Evolutionary conservation across 805 yeast genomes (phyloP).

Genomic region (Hanseniaspora thailandica): DNA sequence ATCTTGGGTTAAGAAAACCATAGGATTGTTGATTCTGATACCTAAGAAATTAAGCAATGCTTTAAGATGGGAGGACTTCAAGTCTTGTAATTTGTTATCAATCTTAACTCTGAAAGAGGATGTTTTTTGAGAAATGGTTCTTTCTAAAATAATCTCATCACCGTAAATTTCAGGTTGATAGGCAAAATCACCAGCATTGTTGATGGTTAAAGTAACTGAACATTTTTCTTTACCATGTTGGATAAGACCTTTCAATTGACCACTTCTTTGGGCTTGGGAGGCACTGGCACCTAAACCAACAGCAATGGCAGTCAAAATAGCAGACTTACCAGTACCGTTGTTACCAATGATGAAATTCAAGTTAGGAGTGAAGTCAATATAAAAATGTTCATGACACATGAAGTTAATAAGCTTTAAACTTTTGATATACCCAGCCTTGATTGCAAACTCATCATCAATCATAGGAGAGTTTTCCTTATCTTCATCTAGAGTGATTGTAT

Average conservation of each 20-base stretch:
- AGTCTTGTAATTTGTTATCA: slow-evolving; percentile 39
- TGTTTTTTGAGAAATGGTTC: slow-evolving; percentile 43
- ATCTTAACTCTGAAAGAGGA: slow-evolving; percentile 45
- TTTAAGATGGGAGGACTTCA: slow-evolving; percentile 53
- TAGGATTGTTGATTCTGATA: slow-evolving; percentile 76
- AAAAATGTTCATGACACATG: slow-evolving; percentile 82
- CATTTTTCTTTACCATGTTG: slow-evolving; percentile 67
- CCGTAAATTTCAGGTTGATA: slow-evolving; percentile 60
- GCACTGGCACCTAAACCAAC: slow-evolving; percentile 86
- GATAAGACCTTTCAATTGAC: slow-evolving; percentile 55
- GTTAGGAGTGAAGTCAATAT: slow-evolving; percentile 61
- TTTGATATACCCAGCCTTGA: slow-evolving; percentile 52
- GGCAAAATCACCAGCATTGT: slow-evolving; percentile 56
- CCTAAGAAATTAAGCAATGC: slow-evolving; percentile 58
- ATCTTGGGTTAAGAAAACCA: slow-evolving; percentile 87
- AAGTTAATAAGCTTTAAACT: slow-evolving; percentile 57
- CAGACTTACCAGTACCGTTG: slow-evolving; percentile 87
- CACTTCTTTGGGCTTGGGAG: slow-evolving; percentile 73
- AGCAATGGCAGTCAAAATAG: slow-evolving; percentile 75
- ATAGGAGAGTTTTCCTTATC: not conserved
- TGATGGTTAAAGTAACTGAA: slow-evolving; percentile 49
- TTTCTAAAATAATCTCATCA: slow-evolving; percentile 51
- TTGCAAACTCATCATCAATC: not conserved
- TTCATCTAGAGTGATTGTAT: slow-evolving; percentile 21
- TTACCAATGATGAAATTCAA: slow-evolving; percentile 80